Conservation (phyloP, 345 rosid genomes). For the Aurinia saxatilis region DNA sequence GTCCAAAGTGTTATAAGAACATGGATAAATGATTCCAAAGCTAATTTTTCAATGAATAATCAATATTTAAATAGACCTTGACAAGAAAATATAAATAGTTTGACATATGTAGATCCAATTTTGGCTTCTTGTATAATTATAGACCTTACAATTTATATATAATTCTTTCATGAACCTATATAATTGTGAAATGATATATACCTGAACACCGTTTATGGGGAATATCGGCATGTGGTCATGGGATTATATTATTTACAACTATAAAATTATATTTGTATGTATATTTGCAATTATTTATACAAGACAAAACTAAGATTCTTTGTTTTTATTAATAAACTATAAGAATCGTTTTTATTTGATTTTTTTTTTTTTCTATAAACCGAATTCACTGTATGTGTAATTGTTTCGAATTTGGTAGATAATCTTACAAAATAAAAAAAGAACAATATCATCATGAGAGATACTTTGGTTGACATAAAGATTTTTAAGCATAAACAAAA, state of each 20-base stretch:
- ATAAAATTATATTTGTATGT: background rate
- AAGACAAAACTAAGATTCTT: background rate
- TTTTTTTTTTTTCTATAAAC: conserved; percentile 2
- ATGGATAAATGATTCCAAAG: background rate
- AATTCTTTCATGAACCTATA: background rate
- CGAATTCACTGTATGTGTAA: background rate
- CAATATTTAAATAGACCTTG: too few relatives aligned
- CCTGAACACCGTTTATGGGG: conserved; percentile 16
- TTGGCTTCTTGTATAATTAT: background rate
- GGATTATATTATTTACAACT: conserved; percentile 1
- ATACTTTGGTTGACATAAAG: conserved; percentile 21
- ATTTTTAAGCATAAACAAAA: conserved; percentile 5
- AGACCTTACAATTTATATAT: background rate
- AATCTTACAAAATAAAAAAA: background rate
- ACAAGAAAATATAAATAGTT: too few relatives aligned
- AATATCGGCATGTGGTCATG: conserved; percentile 16
- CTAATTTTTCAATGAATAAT: background rate
- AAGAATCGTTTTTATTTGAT: background rate
- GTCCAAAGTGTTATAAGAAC: too few relatives aligned
- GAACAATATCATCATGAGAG: conserved; percentile 22
- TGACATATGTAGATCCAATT: background rate
- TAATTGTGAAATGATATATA: conserved; percentile 17
- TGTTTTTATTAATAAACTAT: background rate
- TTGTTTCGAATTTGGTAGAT: background rate
- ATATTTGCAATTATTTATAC: background rate